Percentiles rank a stretch among this genome's conserved stretches.
These are phyloP conservation scores for Colletotrichum gloeosporioides DNA, from an alignment of 2,329 filamentous ascomycete species.

Conservation along the genomic window DNA sequence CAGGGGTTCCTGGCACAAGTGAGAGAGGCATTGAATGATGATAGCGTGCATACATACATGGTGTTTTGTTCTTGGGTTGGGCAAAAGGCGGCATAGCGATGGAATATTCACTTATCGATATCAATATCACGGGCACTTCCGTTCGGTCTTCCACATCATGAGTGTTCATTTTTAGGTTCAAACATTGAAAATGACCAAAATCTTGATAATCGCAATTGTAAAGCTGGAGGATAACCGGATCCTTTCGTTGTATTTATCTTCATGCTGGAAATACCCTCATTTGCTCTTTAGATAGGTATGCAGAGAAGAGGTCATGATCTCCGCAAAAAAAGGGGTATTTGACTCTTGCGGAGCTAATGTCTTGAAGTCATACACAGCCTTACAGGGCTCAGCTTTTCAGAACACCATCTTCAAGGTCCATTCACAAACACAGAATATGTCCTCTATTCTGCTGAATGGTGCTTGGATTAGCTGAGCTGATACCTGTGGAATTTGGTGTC, in stretches of 20 bases:
- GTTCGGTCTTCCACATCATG: background rate
- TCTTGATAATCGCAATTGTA: background rate
- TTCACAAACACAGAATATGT: background rate
- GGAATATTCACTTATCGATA: background rate
- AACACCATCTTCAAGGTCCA: background rate
- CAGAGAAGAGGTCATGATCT: too few relatives aligned
- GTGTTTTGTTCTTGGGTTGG: background rate
- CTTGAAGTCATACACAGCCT: background rate
- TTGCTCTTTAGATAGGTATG: too few relatives aligned
- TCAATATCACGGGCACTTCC: background rate
- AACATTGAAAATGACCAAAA: accelerated
- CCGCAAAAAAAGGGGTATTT: background rate
- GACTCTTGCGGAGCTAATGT: background rate
- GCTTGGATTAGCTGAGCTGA: background rate
- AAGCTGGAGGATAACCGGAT: background rate
- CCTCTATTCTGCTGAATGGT: background rate
- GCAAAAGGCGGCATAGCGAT: background rate
- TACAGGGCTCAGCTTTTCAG: background rate
- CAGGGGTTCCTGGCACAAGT: background rate
- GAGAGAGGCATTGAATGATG: background rate
- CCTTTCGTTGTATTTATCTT: background rate
- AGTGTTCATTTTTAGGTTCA: background rate
- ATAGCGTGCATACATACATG: background rate
- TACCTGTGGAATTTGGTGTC: background rate
- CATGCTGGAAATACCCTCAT: too few relatives aligned